Evolutionary conservation across 768 basidiomycete species (phyloP).

Genomic region (Tricholoma saponaceum): DNA sequence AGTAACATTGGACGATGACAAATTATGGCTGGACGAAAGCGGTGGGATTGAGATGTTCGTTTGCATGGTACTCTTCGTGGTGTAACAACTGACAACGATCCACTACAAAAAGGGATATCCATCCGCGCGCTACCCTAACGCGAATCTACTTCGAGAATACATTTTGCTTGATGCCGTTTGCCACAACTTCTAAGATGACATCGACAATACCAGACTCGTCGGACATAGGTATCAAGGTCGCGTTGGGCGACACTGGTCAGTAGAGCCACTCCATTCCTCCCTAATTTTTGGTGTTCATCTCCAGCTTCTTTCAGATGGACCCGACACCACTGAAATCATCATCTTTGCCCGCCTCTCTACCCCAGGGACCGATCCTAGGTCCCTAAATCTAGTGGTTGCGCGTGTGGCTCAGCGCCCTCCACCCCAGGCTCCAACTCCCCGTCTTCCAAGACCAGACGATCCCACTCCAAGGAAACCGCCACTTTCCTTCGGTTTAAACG

Average conservation of each 20-base stretch:
- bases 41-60: slow-evolving; percentile 41
- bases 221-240: slow-evolving; percentile 59
- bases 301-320: slow-evolving; percentile 43
- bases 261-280: background rate
- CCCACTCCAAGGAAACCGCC: slow-evolving; percentile 74
- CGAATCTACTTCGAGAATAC: slow-evolving; percentile 68
- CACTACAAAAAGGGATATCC: slow-evolving; percentile 51
- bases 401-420: slow-evolving; percentile 42
- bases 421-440: slow-evolving; percentile 27
- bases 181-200: slow-evolving; percentile 19
- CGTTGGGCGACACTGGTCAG: slow-evolving; percentile 66
- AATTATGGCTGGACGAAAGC: slow-evolving; percentile 54
- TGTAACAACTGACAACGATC: background rate
- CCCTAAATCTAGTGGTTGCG: slow-evolving; percentile 51
- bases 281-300: background rate
- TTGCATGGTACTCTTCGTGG: background rate
- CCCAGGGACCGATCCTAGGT: slow-evolving; percentile 8
- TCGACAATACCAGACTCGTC: slow-evolving; percentile 26
- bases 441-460: slow-evolving; percentile 68
- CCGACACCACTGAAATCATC: slow-evolving; percentile 65
- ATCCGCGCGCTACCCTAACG: slow-evolving; percentile 58
- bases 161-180: slow-evolving; percentile 49
- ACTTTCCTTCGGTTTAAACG: slow-evolving; percentile 23
- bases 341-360: slow-evolving; percentile 35
- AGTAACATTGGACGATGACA: slow-evolving; percentile 40